Evolutionary conservation across 1,284 basidiomycete species (phyloP).

Genomic region (Cystobasidium sp.): DNA sequence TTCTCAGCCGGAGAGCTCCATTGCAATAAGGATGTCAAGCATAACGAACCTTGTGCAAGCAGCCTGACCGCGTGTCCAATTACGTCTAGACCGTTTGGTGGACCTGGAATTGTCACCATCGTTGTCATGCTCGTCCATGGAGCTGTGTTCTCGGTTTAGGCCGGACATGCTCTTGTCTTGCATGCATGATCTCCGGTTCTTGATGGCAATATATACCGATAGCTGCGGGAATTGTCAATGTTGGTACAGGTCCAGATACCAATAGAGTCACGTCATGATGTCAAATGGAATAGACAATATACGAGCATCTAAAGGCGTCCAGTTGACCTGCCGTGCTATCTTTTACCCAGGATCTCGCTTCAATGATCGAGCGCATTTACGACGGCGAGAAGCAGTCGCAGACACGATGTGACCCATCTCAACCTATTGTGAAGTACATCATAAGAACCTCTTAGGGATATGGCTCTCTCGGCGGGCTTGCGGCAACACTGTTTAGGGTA

Average conservation of each 20-base stretch:
- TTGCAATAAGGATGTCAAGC: background rate
- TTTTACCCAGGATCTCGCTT: too few relatives aligned
- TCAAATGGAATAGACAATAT: too few relatives aligned
- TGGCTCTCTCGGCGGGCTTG: too few relatives aligned
- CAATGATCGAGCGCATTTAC: too few relatives aligned
- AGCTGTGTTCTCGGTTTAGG: background rate
- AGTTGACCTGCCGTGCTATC: too few relatives aligned
- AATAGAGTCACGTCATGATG: background rate
- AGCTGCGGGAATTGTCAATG: background rate
- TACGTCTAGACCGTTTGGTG: background rate
- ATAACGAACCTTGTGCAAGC: constrained; percentile 1
- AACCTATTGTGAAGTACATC: too few relatives aligned
- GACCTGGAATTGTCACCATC: background rate
- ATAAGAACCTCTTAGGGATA: too few relatives aligned
- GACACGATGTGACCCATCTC: too few relatives aligned
- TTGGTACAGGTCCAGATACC: background rate
- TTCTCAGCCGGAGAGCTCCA: background rate
- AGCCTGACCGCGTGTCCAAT: constrained; percentile 17
- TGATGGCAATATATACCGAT: background rate
- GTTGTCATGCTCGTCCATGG: constrained; percentile 12
- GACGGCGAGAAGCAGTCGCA: too few relatives aligned
- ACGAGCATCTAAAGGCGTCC: too few relatives aligned
- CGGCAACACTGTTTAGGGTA: too few relatives aligned
- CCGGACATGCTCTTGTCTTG: background rate
- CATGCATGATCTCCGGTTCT: background rate